Percentiles rank a stretch among this genome's conserved stretches.
phyloP scores from a whole-genome alignment of 148 eudicot genomes.

The Nepenthes mirabilis region DNA sequence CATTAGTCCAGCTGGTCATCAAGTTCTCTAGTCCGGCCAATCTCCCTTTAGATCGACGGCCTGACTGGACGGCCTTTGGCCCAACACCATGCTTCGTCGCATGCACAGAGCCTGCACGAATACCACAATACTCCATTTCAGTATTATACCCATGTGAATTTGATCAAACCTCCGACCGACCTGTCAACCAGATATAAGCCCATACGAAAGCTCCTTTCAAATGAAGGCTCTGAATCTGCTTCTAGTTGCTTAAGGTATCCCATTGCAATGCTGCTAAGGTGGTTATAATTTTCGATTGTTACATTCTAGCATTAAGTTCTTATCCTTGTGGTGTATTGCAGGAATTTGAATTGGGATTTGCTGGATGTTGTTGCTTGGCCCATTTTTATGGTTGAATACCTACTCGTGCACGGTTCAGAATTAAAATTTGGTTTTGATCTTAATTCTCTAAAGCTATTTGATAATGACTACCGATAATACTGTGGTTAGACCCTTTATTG shows the following conservation, averaged over 20 bases:
- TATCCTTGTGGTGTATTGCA: slow-evolving; percentile 9
- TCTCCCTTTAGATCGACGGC: slow-evolving; percentile 86
- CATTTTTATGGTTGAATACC: slow-evolving; percentile 65
- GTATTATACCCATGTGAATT: too few relatives aligned
- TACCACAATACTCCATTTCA: too few relatives aligned
- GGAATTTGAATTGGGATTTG: slow-evolving; percentile 88
- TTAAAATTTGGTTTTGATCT: slow-evolving; percentile 41
- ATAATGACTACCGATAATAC: slow-evolving; percentile 31
- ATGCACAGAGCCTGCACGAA: slow-evolving; percentile 10
- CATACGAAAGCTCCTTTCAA: slow-evolving; percentile 32
- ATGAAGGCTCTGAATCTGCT: slow-evolving; percentile 55
- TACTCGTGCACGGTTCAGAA: slow-evolving; percentile 45
- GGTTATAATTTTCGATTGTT: slow-evolving; percentile 6
- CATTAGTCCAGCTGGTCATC: too few relatives aligned
- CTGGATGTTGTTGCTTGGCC: slow-evolving; percentile 94
- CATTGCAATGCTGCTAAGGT: slow-evolving; percentile 1
- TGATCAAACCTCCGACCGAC: too few relatives aligned
- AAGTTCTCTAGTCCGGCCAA: slow-evolving; percentile 7
- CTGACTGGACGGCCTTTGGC: slow-evolving; percentile 54
- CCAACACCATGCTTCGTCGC: slow-evolving; percentile 34
- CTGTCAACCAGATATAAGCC: too few relatives aligned
- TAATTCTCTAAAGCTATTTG: slow-evolving; percentile 38
- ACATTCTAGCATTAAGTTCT: slow-evolving; percentile 1
- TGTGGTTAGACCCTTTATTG: too few relatives aligned
- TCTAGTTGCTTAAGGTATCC: slow-evolving; percentile 71